Conservation (phyloP, 2,329 filamentous ascomycete genomes). For the Scytalidium lignicola region DNA sequence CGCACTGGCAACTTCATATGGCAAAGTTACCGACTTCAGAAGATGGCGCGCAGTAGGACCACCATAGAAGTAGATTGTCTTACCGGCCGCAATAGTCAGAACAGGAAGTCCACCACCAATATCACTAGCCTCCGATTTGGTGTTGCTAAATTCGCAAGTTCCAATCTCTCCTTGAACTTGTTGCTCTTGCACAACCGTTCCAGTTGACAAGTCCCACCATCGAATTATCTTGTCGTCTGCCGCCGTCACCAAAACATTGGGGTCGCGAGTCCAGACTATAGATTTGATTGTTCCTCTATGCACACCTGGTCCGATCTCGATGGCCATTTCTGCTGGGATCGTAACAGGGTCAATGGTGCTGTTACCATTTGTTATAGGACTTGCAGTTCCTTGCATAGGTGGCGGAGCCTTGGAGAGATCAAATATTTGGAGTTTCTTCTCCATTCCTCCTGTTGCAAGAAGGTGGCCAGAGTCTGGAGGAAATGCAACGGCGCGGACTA, state of each 20-base stretch:
- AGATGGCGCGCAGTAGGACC: constrained; percentile 62
- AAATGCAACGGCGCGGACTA: constrained; percentile 90
- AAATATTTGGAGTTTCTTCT: constrained; percentile 94
- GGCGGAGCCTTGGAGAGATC: constrained; percentile 59
- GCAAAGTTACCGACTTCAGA: constrained; percentile 74
- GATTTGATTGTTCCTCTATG: constrained; percentile 91
- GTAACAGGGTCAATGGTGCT: constrained; percentile 33
- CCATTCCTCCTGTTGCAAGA: constrained; percentile 87
- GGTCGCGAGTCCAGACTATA: constrained; percentile 88
- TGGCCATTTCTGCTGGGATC: constrained; percentile 55
- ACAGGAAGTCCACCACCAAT: constrained; percentile 66
- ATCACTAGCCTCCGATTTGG: constrained; percentile 55
- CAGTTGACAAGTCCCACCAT: constrained; percentile 86
- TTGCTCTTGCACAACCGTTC: constrained; percentile 70
- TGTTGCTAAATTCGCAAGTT: constrained; percentile 80
- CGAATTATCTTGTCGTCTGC: constrained; percentile 85
- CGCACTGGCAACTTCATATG: constrained; percentile 86
- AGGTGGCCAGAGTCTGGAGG: constrained; percentile 76
- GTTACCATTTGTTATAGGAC: constrained; percentile 24
- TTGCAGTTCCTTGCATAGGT: constrained; percentile 19
- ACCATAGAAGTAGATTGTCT: constrained; percentile 88
- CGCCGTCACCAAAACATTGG: constrained; percentile 84
- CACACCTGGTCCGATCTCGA: constrained; percentile 81
- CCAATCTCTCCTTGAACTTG: constrained; percentile 80
- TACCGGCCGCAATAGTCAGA: constrained; percentile 88